Evolutionary conservation across 2,329 filamentous ascomycete genomes (phyloP), one percentile per base, ranked within the genome.

Genomic region (Botrytis byssoidea): DNA sequence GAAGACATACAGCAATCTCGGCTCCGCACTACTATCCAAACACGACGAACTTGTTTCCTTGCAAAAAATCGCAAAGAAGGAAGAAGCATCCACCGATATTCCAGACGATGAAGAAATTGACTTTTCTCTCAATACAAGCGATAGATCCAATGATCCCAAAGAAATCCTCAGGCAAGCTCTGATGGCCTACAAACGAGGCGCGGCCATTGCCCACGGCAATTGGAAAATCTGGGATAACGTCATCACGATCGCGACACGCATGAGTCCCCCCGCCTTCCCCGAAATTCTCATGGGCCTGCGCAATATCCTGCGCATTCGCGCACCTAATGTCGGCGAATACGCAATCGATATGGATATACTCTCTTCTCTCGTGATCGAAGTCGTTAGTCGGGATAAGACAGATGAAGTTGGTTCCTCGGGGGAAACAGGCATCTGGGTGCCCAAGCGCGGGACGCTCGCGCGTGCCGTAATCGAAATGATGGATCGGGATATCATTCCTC

Each of bases 191-290:
- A 96, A 97, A 81, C 92, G 93, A 76, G 96, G 95, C 16, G 94
- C 95, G 0, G 88, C 89, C 7, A 88, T 97, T 37, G 94, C 97
- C 69, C 88, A 93, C 82, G 91, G 94, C 78, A 95, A 95, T 83
- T 93, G 92, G 88, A 91, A 93, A 78, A 98, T 99, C 82, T 98
- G 95, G 95, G 93, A 97, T 81, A 99, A 99, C 79, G 92, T 98
- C 25, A 88, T 99, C 73, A 96, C 94, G 0, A 91, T 98, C 35
- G 92, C 93, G 0, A 89, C 93, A 0, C 92, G 93, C 2, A 88
- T 96, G 42, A 87, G 86, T 0, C 95, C 95, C 2, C 91, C 93
- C 0, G 89, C 92, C 0, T 90, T 94, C 80, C 82, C 85, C 0
- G 94, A 98, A 75, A 89, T 97, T 69, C 84, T 97, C 46, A 86